These are phyloP conservation scores for Styphnolobium japonicum DNA, from an alignment of 306 rosid genomes.

Conservation along the genomic window DNA sequence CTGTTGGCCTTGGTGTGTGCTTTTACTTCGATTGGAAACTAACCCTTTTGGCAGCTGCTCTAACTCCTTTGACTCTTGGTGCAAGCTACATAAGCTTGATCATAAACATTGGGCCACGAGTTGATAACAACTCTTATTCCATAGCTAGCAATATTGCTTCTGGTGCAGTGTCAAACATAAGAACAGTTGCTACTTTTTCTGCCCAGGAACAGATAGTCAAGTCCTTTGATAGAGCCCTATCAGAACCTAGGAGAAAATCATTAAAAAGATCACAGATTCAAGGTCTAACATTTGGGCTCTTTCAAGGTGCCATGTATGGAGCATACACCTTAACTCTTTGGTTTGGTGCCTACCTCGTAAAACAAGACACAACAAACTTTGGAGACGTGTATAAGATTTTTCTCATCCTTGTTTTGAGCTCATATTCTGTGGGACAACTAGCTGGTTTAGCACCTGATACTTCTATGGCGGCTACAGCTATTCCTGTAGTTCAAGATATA, in stretches of 20 bases:
- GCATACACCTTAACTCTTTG: conserved; percentile 79
- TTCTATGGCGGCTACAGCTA: conserved; percentile 62
- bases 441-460: conserved; percentile 94
- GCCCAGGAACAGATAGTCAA: conserved; percentile 75
- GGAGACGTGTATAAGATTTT: conserved; percentile 68
- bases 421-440: conserved; percentile 89
- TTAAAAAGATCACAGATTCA: conserved; percentile 60
- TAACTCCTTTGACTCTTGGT: conserved; percentile 88
- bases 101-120: conserved; percentile 65
- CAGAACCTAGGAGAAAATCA: conserved; percentile 62
- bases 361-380: conserved; percentile 45
- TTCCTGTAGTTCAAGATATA: conserved; percentile 70
- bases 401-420: conserved; percentile 91
- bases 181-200: conserved; percentile 82
- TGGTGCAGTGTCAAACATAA: conserved; percentile 83
- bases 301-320: conserved; percentile 83
- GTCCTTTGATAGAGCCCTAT: conserved; percentile 67
- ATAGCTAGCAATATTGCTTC: conserved; percentile 90
- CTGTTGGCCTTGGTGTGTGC: conserved; percentile 65
- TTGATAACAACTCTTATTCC: conserved; percentile 65
- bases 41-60: conserved; percentile 70
- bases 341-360: conserved; percentile 69
- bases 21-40: conserved; percentile 53
- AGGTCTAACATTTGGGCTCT: conserved; percentile 67
- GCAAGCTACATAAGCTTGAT: conserved; percentile 83